Evolutionary conservation across 495 filamentous ascomycete genomes (phyloP), one percentile per base, ranked within the genome.

Genomic region (Aspergillus diversus): DNA sequence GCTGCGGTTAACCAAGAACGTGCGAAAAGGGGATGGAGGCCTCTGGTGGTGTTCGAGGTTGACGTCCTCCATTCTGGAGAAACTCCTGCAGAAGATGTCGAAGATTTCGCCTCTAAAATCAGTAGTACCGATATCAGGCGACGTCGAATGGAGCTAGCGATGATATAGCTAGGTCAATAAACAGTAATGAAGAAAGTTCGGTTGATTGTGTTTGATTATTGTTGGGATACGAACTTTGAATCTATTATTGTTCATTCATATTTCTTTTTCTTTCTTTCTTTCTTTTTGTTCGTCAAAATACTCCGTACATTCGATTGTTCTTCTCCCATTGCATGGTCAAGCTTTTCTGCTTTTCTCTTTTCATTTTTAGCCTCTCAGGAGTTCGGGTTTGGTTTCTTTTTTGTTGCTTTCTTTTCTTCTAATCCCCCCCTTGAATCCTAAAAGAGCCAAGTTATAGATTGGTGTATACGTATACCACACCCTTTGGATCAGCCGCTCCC

Each of bases 1-100:
- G 79, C 85, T 51, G 89, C 90, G 0, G 91, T 98, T 58, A 98
- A 98, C 73, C 80, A 87, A 3, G 90, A 89, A 69, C 84, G 95
- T 55, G 77, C 69, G 43, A 90, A 92, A 75, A 89, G 89, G 61
- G 92, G 91, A 3, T 98, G 92, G 92, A 69, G 79, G 37, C 70
- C 74, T 39, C 77, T 98, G 55, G 88, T 92, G 33, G 85, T 95
- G 7, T 96, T 93, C 71, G 92, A 95, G 73, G 90, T 98, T n/a
- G 92, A 95, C 66, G 93, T 97, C 37, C 83, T 97, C 17, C 87
- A 93, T 73, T 81, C 88, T 9, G 81, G 83, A 11, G 89, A 89
- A 46, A 73, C 81, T 34, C 71, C 81, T 7, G 83, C 84, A 9
- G 59, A 63, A 17, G 65, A 69, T 21, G 76, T 77, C 13, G 83